Base-by-base conservation (phyloP, 2,329 filamentous ascomycete species). In the Phyllosticta citrichinensis region DNA sequence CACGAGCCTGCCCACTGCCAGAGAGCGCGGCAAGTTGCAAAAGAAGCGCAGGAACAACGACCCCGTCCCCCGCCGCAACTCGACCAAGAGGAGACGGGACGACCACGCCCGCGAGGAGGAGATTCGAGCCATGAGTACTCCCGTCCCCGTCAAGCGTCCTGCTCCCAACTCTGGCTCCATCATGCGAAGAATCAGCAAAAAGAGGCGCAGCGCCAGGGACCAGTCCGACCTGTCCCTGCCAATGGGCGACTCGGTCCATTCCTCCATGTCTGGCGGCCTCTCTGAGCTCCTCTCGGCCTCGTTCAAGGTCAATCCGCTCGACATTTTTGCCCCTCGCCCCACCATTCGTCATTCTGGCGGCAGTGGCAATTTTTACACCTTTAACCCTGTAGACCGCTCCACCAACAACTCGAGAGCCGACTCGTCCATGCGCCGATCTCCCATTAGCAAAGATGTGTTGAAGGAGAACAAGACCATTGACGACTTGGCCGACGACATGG, bases 91-190 rank as follows among this genome's bases (percentile, higher is more conserved):
- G 75, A 84, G 87, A 67, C 86, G 87, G 68, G 86, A 87, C 66
- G 89, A 95, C 64, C 83, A 85, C 70, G 81, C 87, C 62, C 83
- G 93, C 62, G 92, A 96, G 74, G 89, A 89, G 64, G 91, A 96
- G 74, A 91, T 97, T 69, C 89, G 87, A 70, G 86, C 89, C 59
- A 89, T 97, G 88, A 88, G 84, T 69, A 83, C 84, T 63, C 80
- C 81, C 2, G 82, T 87, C 66, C 85, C 89, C 5, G 76, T 85
- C 63, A 81, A 79, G 58, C 83, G 88, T 57, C 80, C 86, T 5
- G 81, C 81, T 11, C 80, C 81, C 55, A 81, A 86, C 63, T 77
- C 80, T 33, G 83, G 81, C 71, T 81, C 81, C 58, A 78, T 84
- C 54, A 81, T 88, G 54, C 81, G 83, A 62, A 82, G 79, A 72